These are phyloP conservation scores for Ogataea salicorniae DNA, from an alignment of 805 yeast species.

Conservation along the genomic window DNA sequence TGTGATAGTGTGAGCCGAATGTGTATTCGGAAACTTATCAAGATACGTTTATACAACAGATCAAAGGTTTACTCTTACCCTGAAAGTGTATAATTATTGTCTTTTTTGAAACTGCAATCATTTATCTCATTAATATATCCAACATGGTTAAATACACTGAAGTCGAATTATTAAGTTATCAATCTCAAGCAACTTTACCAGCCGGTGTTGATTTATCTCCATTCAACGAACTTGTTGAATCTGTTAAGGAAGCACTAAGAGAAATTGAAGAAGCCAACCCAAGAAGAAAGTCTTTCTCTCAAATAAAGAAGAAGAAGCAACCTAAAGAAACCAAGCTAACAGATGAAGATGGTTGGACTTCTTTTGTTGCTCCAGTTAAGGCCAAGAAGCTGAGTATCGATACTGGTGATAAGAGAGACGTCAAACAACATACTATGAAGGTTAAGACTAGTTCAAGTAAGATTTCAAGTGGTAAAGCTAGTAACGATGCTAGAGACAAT, in stretches of 20 bases:
- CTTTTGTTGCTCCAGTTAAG: constrained; percentile 41
- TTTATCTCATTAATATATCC: neutral
- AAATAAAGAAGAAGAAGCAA: constrained; percentile 42
- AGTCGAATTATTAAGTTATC: constrained; percentile 58
- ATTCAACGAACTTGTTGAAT: constrained; percentile 61
- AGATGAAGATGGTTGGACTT: constrained; percentile 84
- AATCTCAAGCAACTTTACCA: constrained; percentile 54
- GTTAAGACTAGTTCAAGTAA: constrained; percentile 71
- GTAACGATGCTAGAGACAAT: constrained; percentile 62
- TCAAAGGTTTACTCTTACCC: too few species aligned
- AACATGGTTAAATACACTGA: constrained; percentile 47
- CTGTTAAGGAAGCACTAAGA: constrained; percentile 43
- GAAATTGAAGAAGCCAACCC: constrained; percentile 28
- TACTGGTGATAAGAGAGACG: constrained; percentile 40
- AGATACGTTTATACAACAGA: too few species aligned
- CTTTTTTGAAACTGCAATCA: neutral
- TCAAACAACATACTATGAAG: constrained; percentile 45
- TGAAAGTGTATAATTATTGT: neutral
- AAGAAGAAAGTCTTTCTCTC: constrained; percentile 62
- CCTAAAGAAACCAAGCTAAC: constrained; percentile 45
- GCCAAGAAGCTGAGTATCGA: constrained; percentile 40
- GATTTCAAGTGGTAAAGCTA: constrained; percentile 65
- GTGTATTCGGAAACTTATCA: too few species aligned
- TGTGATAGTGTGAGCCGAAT: too few species aligned
- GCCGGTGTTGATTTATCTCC: constrained; percentile 59